Conservation (phyloP, 176 grass and related monocot species). For the Aegilops umbellulata region DNA sequence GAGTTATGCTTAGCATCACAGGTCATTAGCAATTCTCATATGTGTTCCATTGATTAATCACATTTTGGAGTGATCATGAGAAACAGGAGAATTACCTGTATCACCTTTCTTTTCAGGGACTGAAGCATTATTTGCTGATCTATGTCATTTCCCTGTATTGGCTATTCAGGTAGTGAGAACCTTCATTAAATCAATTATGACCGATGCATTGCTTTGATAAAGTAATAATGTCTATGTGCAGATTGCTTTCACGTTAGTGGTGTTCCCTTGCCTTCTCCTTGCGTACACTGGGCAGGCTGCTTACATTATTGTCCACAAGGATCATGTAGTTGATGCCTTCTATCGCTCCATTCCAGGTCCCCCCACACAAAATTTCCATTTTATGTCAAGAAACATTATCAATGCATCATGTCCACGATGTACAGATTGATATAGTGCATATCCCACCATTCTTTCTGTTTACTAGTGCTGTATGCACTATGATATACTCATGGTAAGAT, state of each 20-base stretch:
- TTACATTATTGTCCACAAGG: conserved; percentile 54
- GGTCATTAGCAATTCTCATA: conserved; percentile 35
- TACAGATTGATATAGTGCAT: conserved; percentile 17
- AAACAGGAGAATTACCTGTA: conserved; percentile 30
- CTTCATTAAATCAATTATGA: background rate
- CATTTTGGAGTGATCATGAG: background rate
- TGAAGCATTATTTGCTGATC: conserved; percentile 94
- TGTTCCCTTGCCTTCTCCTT: conserved; percentile 86
- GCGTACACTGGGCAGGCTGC: conserved; percentile 91
- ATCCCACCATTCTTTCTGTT: conserved; percentile 2
- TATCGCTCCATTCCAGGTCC: conserved; percentile 78
- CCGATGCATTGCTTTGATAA: conserved; percentile 14
- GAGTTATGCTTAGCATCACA: conserved; percentile 91
- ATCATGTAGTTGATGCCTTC: conserved; percentile 69
- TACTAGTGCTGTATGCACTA: conserved; percentile 16
- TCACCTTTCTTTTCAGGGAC: conserved; percentile 52
- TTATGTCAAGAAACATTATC: background rate
- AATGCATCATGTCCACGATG: conserved; percentile 15
- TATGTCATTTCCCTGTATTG: conserved; percentile 82
- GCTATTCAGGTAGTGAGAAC: conserved; percentile 64
- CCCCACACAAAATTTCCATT: background rate
- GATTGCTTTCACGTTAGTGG: conserved; percentile 78
- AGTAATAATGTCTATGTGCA: conserved; percentile 35
- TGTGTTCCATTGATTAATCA: conserved; percentile 1
- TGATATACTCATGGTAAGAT: conserved; percentile 20